Base-by-base conservation (phyloP, 305 asterid species). In the Coffea humblotiana region DNA sequence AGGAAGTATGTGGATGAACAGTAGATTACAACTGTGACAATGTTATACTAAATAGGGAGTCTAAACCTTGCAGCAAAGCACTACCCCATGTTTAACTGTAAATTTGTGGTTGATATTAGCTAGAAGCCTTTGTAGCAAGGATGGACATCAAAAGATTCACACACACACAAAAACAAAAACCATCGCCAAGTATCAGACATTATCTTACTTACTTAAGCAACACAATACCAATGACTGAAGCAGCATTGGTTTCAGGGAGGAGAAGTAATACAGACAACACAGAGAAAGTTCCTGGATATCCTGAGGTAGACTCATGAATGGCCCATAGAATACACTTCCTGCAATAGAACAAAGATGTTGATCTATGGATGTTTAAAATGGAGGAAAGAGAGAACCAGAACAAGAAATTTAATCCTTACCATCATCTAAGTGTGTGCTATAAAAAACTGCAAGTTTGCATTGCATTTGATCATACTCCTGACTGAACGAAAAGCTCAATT, bases 221-320 rank as follows among this genome's bases (percentile, higher is more conserved):
- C 98, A 94, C 67, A 90, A 85, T 70, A 86, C 90, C 75, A 96
- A 86, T 79, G 99, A 93, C 82, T 92, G 92, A 84, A 96, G 90
- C 80, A 96, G 84, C 85, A 63, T 73, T 64, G 89, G 66, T 86
- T 89, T 92, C 84, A 92, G 77, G 84, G 69, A 82, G 76, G 98
- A 89, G 87, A 93, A 89, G 84, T 92, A 96, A 86, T 89, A 89
- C 77, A 92, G 87, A 89, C 97, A 94, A 86, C 92, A 91, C 37
- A 96, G 78, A 75, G 97, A 94, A 81, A 92, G 96, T 84, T 92
- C 97, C 88, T 96, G 98, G 82, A 91, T 80, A 84, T 92, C 98
- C 82, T 84, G 87, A 37, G 91, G 82, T 70, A 94, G 94, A 91
- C 85, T 96, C 72, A 81, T 71, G 91, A 96, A 94, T 68, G 99